These are phyloP conservation scores for Pseudogymnoascus sp. DNA, from an alignment of 2,329 filamentous ascomycete species.

Conservation along the genomic window DNA sequence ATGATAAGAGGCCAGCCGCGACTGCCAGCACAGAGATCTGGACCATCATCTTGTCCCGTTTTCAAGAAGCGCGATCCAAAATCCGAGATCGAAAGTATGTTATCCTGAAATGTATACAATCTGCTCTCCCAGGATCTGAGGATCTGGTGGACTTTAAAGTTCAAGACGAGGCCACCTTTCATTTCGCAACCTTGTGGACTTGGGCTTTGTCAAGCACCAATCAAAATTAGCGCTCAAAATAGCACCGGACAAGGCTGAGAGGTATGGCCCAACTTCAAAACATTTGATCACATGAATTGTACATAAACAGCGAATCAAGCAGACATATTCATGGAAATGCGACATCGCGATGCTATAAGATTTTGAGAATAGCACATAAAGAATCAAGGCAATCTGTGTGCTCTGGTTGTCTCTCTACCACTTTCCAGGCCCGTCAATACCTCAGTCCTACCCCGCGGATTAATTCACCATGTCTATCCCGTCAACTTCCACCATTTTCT, in stretches of 20 bases:
- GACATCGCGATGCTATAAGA: background rate
- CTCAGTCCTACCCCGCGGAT: background rate
- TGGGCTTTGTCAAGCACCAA: background rate
- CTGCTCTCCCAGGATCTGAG: background rate
- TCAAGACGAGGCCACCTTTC: conserved; percentile 7
- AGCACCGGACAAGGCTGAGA: background rate
- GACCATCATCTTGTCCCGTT: conserved; percentile 40
- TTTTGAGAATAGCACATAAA: background rate
- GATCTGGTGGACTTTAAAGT: conserved; percentile 5
- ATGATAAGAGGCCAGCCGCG: conserved; percentile 42
- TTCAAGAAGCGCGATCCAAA: background rate
- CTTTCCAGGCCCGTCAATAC: background rate
- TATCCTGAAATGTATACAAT: background rate
- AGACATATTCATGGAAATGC: background rate
- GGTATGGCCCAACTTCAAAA: background rate
- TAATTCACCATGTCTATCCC: conserved; percentile 12
- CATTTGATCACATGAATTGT: background rate
- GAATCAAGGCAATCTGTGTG: background rate
- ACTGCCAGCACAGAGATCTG: conserved; percentile 44
- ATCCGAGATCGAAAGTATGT: background rate
- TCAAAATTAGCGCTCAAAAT: background rate
- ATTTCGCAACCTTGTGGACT: conserved; percentile 5
- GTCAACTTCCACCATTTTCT: conserved; percentile 50
- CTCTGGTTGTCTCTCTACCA: background rate
- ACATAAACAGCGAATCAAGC: background rate